Percentiles rank a stretch among this genome's conserved stretches.
These are phyloP conservation scores for Solanum hybrid DNA, from an alignment of 305 asterid species.

Conservation along the genomic window DNA sequence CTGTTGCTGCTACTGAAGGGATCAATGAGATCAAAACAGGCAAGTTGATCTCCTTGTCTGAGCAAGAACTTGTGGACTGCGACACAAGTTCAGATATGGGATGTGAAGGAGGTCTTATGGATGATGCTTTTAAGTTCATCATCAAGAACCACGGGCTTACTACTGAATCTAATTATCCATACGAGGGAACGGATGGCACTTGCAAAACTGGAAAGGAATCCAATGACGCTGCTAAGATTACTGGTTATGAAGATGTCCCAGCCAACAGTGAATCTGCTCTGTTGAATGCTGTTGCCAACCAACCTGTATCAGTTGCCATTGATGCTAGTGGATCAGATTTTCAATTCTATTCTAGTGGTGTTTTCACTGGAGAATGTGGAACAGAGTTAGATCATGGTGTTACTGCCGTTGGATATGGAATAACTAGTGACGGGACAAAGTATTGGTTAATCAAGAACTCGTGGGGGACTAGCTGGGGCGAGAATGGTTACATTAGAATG, in stretches of 20 bases:
- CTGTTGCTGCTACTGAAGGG: no score
- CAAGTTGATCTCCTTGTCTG: no score
- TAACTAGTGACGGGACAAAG: slow-evolving; percentile 21
- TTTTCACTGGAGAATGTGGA: slow-evolving; percentile 38
- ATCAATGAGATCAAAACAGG: no score
- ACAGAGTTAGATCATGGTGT: slow-evolving; percentile 30
- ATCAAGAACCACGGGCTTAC: slow-evolving; percentile 10
- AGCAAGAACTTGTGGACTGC: background rate
- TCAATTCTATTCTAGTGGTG: slow-evolving; percentile 34
- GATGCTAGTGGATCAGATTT: slow-evolving; percentile 31
- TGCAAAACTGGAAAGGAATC: slow-evolving; percentile 27
- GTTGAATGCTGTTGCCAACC: slow-evolving; percentile 35
- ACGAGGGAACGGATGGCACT: slow-evolving; percentile 18
- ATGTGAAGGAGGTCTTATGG: background rate
- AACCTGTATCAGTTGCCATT: slow-evolving; percentile 35
- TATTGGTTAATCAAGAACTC: slow-evolving; percentile 44
- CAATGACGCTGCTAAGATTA: slow-evolving; percentile 21
- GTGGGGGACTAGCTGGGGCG: slow-evolving; percentile 36
- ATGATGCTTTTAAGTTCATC: background rate
- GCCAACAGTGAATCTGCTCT: slow-evolving; percentile 31
- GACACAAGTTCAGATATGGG: background rate
- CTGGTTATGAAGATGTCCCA: slow-evolving; percentile 37
- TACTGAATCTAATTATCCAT: slow-evolving; percentile 34
- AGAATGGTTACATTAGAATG: slow-evolving; percentile 26
- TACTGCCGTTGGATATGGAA: slow-evolving; percentile 42